Base-by-base conservation (phyloP, 345 rosid species). In the Turritis glabra region DNA sequence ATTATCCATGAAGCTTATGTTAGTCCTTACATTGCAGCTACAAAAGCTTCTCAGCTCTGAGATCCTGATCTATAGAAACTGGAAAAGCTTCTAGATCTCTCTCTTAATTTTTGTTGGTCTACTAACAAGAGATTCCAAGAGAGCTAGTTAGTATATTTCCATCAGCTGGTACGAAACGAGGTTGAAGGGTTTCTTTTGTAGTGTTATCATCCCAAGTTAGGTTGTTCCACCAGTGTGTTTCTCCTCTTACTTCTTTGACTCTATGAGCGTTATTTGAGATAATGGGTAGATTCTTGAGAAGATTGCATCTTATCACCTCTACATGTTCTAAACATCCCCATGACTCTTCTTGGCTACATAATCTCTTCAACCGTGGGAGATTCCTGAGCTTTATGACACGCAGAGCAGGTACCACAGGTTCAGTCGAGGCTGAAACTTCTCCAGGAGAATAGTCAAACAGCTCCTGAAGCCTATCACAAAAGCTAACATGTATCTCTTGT, bases 21-120 rank as follows among this genome's bases (percentile, higher is more conserved):
- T 76, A 92, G 92, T 53, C 91, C 94, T 47, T 75, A 54, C 84
- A 80, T 51, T 73, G 80, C 66, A 41, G 23, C 32, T 15, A 29
- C 43, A 30, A 29, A 64, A 12, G 29, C 2, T 40, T 14, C 40
- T 18, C 17, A 44, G 0, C 26, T 38, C 46, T 29, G 55, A 23
- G 69, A 5, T 23, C 7, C 15, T 44, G 12, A 1, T 51, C 2
- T 14, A 29, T 33, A 21, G 33, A 21, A 48, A 21, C 30, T 50
- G 58, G 71, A 50, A 33, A 50, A 64, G 19, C 37, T 43, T 43
- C 6, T 26, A 26, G 9, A 26, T 26, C 27, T 15, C 5, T 29
- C 55, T 47, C 55, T 44, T 12, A 12, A 2, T 64, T 18, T 63
- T 1, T 18, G 5, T n/a, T 26, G 67, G 26, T 47, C 43, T 13